These are phyloP conservation scores for Hemileccinum impolitum DNA, from an alignment of 768 basidiomycete genomes.

Conservation along the genomic window DNA sequence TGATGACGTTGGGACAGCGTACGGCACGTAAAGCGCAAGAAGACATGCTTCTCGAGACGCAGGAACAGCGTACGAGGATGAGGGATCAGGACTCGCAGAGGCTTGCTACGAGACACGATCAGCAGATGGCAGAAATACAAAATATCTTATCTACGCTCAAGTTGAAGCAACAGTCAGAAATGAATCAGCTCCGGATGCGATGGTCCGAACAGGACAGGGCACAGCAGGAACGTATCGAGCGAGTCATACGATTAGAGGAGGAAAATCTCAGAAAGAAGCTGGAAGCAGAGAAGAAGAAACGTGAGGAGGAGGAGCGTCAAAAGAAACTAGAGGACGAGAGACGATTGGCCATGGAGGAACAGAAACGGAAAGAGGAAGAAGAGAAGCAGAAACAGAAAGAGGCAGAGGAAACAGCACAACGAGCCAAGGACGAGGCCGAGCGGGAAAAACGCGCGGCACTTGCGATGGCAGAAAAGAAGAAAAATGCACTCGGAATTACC, in stretches of 20 bases:
- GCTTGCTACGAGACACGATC: constrained; percentile 40
- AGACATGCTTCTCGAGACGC: constrained; percentile 17
- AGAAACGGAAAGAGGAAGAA: constrained; percentile 40
- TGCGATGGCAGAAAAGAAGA: constrained; percentile 37
- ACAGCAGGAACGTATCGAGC: constrained; percentile 59
- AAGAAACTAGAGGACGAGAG: constrained; percentile 48
- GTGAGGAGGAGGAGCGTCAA: constrained; percentile 46
- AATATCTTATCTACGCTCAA: constrained; percentile 41
- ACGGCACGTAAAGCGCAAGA: constrained; percentile 36
- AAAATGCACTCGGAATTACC: constrained; percentile 47
- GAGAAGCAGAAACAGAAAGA: constrained; percentile 36
- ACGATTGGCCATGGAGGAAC: constrained; percentile 42
- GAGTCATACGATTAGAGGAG: constrained; percentile 59
- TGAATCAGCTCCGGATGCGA: constrained; percentile 39
- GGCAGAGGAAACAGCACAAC: constrained; percentile 30
- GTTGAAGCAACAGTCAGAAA: constrained; percentile 43
- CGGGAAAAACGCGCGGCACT: constrained; percentile 35
- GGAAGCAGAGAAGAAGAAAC: constrained; percentile 53
- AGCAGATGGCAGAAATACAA: constrained; percentile 54
- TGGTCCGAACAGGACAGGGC: constrained; percentile 45
- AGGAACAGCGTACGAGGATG: constrained; percentile 7
- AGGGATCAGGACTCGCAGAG: constrained; percentile 22
- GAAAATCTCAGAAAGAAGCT: constrained; percentile 49
- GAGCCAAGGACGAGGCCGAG: constrained; percentile 32
- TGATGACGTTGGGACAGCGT: constrained; percentile 25